Percentiles rank a stretch among this genome's conserved stretches.
Conservation (phyloP, 164 flowering plant species). For the Kalanchoe fedtschenkoi region DNA sequence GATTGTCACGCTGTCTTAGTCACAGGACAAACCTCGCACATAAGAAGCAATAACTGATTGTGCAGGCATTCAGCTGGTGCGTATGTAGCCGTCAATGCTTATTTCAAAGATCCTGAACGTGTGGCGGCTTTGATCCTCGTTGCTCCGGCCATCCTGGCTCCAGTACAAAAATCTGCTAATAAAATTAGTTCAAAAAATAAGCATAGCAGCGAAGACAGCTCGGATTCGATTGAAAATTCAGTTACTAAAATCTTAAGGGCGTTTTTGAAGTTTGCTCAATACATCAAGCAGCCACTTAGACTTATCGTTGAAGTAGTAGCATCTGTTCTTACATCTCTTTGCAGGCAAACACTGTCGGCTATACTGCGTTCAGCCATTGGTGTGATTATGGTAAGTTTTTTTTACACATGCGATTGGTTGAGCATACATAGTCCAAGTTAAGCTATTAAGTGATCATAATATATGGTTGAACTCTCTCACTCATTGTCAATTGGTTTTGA, state of each 20-base stretch:
- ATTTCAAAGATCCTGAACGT: slow-evolving; percentile 86
- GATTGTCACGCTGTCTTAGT: neutral
- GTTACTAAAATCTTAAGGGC: slow-evolving; percentile 22
- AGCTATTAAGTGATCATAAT: no score
- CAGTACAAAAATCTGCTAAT: slow-evolving; percentile 19
- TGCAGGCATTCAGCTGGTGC: slow-evolving; percentile 94
- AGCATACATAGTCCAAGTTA: no score
- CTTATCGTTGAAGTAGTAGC: slow-evolving; percentile 35
- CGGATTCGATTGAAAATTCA: slow-evolving; percentile 17
- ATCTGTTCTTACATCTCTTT: slow-evolving; percentile 33
- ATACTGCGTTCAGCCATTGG: slow-evolving; percentile 58
- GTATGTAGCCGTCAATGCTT: slow-evolving; percentile 67
- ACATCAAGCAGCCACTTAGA: slow-evolving; percentile 24
- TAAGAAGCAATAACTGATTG: no score
- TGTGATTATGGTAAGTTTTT: slow-evolving; percentile 44
- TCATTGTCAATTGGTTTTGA: no score
- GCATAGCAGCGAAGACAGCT: slow-evolving; percentile 14
- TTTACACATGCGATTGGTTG: neutral
- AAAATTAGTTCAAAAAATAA: slow-evolving; percentile 11
- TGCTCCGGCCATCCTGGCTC: slow-evolving; percentile 90
- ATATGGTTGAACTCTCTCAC: no score
- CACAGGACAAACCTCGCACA: no score
- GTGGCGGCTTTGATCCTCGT: slow-evolving; percentile 88
- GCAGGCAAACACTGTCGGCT: slow-evolving; percentile 41
- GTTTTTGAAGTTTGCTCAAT: slow-evolving; percentile 21